Conservation (phyloP, 225 moss, liverwort and hornwort species). For the Marchantia paleacea region DNA sequence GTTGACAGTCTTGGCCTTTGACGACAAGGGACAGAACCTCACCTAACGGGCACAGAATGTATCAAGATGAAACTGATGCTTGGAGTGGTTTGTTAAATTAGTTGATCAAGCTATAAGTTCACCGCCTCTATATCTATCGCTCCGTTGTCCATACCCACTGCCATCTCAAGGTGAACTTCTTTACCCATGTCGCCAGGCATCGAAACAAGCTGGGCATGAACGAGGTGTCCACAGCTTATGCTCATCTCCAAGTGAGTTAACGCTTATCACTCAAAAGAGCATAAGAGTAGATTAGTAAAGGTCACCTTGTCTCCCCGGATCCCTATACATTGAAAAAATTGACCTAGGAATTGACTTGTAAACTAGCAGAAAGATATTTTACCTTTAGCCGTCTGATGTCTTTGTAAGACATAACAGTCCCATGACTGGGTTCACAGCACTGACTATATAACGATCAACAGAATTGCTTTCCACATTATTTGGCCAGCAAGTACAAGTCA, state of each 20-base stretch:
- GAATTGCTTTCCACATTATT: not conserved
- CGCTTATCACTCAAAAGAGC: not conserved
- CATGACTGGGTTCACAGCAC: not conserved
- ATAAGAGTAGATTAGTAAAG: not conserved
- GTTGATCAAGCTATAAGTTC: not conserved
- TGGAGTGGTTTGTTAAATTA: conserved; percentile 15
- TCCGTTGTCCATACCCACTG: conserved; percentile 11
- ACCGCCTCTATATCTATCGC: conserved; percentile 3
- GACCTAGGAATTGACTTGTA: not conserved
- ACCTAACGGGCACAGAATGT: conserved; percentile 9
- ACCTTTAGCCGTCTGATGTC: not conserved
- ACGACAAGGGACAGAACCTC: not conserved
- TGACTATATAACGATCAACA: not conserved
- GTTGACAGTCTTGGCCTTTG: conserved; percentile 1
- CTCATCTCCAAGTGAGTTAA: not conserved
- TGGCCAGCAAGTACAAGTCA: not conserved
- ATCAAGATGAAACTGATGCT: conserved; percentile 9
- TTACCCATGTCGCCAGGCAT: conserved; percentile 5
- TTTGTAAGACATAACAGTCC: not conserved
- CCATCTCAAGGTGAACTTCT: conserved; percentile 13
- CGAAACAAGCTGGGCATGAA: not conserved
- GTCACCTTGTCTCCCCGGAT: not conserved
- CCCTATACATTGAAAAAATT: not conserved
- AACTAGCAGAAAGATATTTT: conserved; percentile 14
- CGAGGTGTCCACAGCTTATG: not conserved